Evolutionary conservation across 306 rosid species (phyloP), one percentile per base, ranked within the genome.

Genomic region (Styphnolobium japonicum): DNA sequence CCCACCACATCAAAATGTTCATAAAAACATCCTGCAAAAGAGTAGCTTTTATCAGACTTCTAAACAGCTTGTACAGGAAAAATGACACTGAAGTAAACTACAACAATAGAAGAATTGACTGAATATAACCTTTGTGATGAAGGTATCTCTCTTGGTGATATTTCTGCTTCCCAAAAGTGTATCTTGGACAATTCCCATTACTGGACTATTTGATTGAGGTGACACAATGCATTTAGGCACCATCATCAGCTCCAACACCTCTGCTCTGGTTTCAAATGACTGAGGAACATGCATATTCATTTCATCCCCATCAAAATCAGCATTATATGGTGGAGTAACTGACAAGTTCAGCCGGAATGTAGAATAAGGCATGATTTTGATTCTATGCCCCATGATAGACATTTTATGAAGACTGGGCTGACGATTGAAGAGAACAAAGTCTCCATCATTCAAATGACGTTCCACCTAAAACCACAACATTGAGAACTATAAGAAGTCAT

Each of bases 1-100:
- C 99, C 99, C 99, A 95, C 99, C 99, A 95, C 99, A 95, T 95
- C 92, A 95, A 85, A 73, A 90, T 95, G 85, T 95, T 95, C 99
- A 95, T 95, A 67, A 95, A 93, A 84, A 93, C 99, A 81, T 95
- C 99, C 99, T 95, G 89, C 66, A 85, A 80, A 74, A 61, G 42
- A 70, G 46, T 19, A 63, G 2, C 40, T 4, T 75, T 25, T 21
- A 60, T 87, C 45, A 90, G 79, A 67, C 58, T 79, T 78, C 58
- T 33, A 65, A 12, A 33, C n/a, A 34, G 23, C 23, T 31, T 52
- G 40, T 31, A 75, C 56, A 58, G 75, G 61, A 85, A 82, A 1
- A 5, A 56, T 34, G 10, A 69, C 10, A 60, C 61, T 40, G 2
- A 46, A 77, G 9, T 10, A 46, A 76, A 56, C 6, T 23, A 8